Conservation (phyloP, 176 grass and related monocot species). For the Juncus inflexus region DNA sequence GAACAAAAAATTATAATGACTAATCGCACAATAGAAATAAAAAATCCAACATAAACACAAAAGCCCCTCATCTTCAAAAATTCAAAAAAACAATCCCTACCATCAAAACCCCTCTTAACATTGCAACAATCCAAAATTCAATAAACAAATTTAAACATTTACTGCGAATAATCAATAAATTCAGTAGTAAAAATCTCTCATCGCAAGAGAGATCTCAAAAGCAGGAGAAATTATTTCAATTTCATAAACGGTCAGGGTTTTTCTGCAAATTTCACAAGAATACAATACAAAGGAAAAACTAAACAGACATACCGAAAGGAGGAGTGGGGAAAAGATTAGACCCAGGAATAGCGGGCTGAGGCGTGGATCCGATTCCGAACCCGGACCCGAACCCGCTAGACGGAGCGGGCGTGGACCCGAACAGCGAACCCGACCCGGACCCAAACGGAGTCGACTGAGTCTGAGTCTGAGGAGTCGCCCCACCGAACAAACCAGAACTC, state of each 20-base stretch:
- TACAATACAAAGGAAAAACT: not conserved
- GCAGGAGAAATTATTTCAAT: too few species aligned
- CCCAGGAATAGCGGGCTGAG: constrained; percentile 34
- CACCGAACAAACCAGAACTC: constrained; percentile 52
- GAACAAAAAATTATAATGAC: too few species aligned
- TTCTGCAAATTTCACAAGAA: constrained; percentile 4
- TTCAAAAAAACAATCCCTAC: too few species aligned
- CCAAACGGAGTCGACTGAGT: constrained; percentile 76
- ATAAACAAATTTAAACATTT: too few species aligned
- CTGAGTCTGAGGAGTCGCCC: constrained; percentile 42
- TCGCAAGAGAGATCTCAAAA: too few species aligned
- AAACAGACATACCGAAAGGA: constrained; percentile 44
- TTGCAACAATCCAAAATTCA: too few species aligned
- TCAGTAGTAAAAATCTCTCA: too few species aligned
- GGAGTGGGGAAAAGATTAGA: constrained; percentile 71
- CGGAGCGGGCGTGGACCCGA: constrained; percentile 53
- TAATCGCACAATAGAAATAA: not conserved
- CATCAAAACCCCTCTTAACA: too few species aligned
- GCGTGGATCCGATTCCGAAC: constrained; percentile 46
- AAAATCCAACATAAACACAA: constrained; percentile 9
- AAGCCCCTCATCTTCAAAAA: not conserved
- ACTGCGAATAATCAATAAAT: too few species aligned
- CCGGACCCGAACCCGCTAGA: constrained; percentile 49
- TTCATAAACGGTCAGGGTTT: not conserved
- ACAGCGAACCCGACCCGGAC: constrained; percentile 48